phyloP scores from a whole-genome alignment of 176 grass and related monocot genomes.

The Bolboschoenus planiculmis region DNA sequence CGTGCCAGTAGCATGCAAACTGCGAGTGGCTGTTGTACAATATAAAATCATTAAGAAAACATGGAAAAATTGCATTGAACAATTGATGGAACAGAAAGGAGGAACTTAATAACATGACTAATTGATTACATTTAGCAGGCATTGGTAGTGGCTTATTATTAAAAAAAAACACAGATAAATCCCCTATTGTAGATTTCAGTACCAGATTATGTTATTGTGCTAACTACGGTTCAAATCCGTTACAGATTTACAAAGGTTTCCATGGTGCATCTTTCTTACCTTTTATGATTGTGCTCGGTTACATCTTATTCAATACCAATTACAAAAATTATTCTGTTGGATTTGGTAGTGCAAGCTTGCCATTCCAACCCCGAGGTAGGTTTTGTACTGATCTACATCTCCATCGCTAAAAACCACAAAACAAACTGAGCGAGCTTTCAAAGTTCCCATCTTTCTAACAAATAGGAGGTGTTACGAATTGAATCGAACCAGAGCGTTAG shows the following conservation, averaged over 20 bases:
- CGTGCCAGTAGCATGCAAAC: conserved; percentile 58
- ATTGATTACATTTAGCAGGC: background rate
- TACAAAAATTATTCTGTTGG: background rate
- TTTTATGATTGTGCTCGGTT: background rate
- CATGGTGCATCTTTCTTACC: background rate
- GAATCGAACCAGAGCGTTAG: background rate
- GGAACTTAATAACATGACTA: background rate
- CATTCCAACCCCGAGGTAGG: background rate
- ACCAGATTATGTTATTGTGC: background rate
- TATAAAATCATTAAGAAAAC: background rate
- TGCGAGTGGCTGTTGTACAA: conserved; percentile 41
- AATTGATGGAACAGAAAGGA: background rate
- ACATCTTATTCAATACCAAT: background rate
- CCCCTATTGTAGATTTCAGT: background rate
- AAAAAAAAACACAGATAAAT: background rate
- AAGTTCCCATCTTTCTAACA: background rate
- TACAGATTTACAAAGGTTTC: background rate
- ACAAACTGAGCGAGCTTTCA: background rate
- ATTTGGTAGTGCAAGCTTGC: background rate
- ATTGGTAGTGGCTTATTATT: background rate
- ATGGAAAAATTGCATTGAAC: background rate
- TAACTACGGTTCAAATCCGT: background rate
- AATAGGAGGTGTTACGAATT: conserved; percentile 9
- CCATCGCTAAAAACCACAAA: background rate
- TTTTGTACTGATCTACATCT: background rate